phyloP scores from a whole-genome alignment of 208 protist species.

The Trichomonas tenax region DNA sequence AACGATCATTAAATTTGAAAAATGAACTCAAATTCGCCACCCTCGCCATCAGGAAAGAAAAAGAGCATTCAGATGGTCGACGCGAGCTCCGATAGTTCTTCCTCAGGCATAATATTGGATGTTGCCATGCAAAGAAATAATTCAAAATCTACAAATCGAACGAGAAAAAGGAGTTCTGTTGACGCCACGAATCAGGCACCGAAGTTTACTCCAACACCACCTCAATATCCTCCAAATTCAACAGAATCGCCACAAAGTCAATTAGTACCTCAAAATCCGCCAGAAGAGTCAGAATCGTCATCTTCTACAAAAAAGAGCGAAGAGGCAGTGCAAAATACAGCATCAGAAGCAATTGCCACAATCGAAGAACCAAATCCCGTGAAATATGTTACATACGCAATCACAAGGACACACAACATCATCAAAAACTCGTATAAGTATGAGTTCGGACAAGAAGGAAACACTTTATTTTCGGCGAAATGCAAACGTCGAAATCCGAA shows the following conservation, averaged over 20 bases:
- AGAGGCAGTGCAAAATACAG: background rate
- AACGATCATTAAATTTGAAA: no score
- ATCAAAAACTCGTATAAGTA: background rate
- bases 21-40: background rate
- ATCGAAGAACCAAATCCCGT: background rate
- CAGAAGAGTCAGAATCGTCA: background rate
- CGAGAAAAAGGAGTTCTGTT: background rate
- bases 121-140: background rate
- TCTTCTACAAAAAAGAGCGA: background rate
- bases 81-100: background rate
- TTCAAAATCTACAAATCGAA: background rate
- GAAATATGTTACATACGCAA: background rate
- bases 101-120: background rate
- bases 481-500: background rate
- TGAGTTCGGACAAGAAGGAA: background rate
- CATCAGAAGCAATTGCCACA: background rate
- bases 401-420: background rate
- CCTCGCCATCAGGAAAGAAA: background rate
- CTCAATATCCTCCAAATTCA: background rate
- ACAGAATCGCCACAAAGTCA: background rate
- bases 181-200: background rate
- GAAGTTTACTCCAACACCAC: background rate
- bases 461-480: background rate
- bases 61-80: background rate
- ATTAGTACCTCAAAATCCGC: background rate